Conservation (phyloP, 305 asterid genomes). For the Coffea humblotiana region DNA sequence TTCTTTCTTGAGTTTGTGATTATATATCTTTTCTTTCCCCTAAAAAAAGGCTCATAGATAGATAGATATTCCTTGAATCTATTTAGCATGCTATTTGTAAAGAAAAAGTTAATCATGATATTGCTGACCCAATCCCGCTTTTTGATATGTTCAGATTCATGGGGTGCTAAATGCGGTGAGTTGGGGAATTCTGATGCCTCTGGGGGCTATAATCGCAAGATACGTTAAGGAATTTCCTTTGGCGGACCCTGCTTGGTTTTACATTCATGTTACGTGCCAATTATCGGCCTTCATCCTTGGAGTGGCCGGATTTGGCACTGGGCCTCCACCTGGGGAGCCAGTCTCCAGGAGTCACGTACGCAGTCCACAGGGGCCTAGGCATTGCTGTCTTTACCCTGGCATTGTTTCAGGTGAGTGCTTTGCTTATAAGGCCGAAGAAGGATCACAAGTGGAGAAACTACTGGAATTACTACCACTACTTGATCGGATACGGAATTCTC, state of each 20-base stretch:
- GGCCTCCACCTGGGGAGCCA: constrained; percentile 66
- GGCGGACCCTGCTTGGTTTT: constrained; percentile 88
- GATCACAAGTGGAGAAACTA: constrained; percentile 69
- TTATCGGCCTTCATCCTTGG: constrained; percentile 67
- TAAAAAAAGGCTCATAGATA: not conserved
- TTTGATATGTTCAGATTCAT: constrained; percentile 52
- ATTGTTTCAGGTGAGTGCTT: constrained; percentile 69
- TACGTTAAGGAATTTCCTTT: constrained; percentile 68
- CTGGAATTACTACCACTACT: constrained; percentile 77
- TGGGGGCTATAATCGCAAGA: constrained; percentile 76
- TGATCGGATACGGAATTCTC: constrained; percentile 59
- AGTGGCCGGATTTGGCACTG: constrained; percentile 85
- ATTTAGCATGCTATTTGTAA: not conserved
- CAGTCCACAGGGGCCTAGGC: constrained; percentile 69
- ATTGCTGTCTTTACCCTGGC: constrained; percentile 64
- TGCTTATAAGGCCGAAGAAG: constrained; percentile 77
- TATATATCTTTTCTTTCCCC: not conserved
- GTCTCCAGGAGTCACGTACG: constrained; percentile 56
- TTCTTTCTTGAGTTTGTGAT: not conserved
- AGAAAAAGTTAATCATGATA: not conserved
- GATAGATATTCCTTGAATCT: not conserved
- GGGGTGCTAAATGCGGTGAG: constrained; percentile 75
- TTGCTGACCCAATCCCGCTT: not conserved
- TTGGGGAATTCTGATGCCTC: constrained; percentile 80
- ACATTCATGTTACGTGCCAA: constrained; percentile 73